Evolutionary conservation across 805 yeast species (phyloP), one percentile per base, ranked within the genome.

Genomic region (Debaryomyces hansenii): DNA sequence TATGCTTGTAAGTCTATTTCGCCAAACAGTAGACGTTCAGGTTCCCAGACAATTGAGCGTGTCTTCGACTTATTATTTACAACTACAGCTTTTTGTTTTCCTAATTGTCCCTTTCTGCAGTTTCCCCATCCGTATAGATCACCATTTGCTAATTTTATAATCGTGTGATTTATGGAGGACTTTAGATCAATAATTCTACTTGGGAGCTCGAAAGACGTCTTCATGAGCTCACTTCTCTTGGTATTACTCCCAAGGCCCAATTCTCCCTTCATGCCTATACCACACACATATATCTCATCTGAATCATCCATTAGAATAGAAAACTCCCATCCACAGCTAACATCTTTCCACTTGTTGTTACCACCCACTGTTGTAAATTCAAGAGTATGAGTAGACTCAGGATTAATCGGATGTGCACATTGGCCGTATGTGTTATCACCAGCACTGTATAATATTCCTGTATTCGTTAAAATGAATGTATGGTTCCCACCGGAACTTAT

Each of bases 401-500:
- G 35, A 14, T 8, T 20, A 5, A 20, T 45, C 1, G 47, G 42
- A 18, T 49, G 49, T 3, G 77, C 83, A 53, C 81, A 75, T 60
- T 87, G 90, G 1, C 86, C 83, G 36, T 51, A 44, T 0, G 64
- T 43, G 54, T 83, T 84, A 45, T 72, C 80, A 0, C 97, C 97
- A 41, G 80, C 54, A 0, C 78, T 78, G 51, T 64, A 83, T 1
- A 84, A 61, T 0, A 64, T 60, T 0, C 92, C 92, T 40, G 74
- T 64, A 1, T 64, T 69, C 10, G 78, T 60, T 6, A 90, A 60
- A 2, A 89, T 50, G 14, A 88, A 55, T 0, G 96, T 84, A 60
- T 92, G 97, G 55, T 91, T 91, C 0, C 98, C 97, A 4, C 97
- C 97, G 55, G 90, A 82, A 0, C 74, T 77, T 10, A 90, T 70